Percentiles rank a stretch among this genome's conserved stretches.
Evolutionary conservation across 306 rosid species (phyloP).

Genomic region (Quercus bicolor): DNA sequence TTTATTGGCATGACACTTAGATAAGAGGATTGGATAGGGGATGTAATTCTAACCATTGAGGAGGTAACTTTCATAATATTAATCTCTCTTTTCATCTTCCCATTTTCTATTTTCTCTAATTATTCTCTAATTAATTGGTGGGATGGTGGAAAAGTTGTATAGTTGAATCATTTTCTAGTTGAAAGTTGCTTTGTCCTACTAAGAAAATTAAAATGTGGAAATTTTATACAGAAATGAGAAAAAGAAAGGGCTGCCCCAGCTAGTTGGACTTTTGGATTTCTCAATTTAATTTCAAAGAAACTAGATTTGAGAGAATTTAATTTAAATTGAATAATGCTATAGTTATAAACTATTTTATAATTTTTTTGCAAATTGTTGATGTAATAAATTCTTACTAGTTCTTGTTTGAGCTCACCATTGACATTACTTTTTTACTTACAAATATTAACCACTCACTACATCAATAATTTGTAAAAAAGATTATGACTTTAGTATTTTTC

Average conservation of each 20-base stretch:
- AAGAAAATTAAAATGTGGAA: background rate
- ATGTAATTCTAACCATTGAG: too few relatives aligned
- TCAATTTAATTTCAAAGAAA: background rate
- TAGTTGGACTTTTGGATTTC: background rate
- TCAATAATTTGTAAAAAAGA: too few relatives aligned
- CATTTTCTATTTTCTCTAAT: background rate
- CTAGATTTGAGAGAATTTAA: background rate
- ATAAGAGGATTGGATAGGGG: too few relatives aligned
- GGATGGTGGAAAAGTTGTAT: conserved; percentile 8
- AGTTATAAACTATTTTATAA: too few relatives aligned
- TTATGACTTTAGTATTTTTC: too few relatives aligned
- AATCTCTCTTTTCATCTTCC: background rate
- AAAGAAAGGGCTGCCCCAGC: background rate
- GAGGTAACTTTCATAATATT: background rate
- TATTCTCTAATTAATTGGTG: background rate
- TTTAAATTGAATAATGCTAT: background rate
- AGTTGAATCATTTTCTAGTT: background rate
- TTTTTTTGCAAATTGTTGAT: too few relatives aligned
- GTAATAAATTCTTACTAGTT: too few relatives aligned
- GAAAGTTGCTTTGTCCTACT: background rate
- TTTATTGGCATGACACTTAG: too few relatives aligned
- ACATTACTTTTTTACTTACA: too few relatives aligned
- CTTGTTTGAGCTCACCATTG: too few relatives aligned
- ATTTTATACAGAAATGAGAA: background rate
- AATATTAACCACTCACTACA: too few relatives aligned